These are phyloP conservation scores for Theobroma grandiflorum DNA, from an alignment of 441 rosid species.

Conservation along the genomic window DNA sequence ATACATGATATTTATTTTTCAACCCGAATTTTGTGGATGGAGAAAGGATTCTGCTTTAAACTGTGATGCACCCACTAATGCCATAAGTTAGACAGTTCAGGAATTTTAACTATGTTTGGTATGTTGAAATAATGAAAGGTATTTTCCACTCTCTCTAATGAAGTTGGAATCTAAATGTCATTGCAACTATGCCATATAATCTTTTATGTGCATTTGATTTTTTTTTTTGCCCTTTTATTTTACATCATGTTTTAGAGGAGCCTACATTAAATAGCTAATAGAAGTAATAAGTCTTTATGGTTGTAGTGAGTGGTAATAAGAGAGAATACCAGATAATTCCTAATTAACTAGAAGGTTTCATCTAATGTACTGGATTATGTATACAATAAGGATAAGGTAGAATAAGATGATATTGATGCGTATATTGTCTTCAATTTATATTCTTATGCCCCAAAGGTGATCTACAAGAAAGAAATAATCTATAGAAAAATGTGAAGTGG, in stretches of 20 bases:
- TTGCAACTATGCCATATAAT: background rate
- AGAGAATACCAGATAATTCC: background rate
- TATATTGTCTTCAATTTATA: background rate
- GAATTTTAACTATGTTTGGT: background rate
- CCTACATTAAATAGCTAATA: background rate
- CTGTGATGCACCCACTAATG: too few species aligned
- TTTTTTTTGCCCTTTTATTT: background rate
- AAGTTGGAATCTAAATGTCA: constrained; percentile 6
- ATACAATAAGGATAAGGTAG: background rate
- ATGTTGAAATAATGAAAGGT: background rate
- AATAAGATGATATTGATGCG: background rate
- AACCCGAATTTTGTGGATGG: background rate
- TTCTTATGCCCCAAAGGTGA: background rate
- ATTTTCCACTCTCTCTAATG: background rate
- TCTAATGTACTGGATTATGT: background rate
- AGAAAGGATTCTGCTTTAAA: background rate
- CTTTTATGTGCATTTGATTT: background rate
- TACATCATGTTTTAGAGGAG: background rate
- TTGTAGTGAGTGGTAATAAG: constrained; percentile 1
- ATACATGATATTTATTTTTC: background rate
- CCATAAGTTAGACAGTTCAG: background rate
- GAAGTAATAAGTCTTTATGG: background rate
- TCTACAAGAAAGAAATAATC: background rate
- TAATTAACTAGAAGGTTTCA: background rate
- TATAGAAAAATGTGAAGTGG: background rate